phyloP scores from a whole-genome alignment of 2,329 filamentous ascomycete genomes.

The Orbilia ellipsospora region DNA sequence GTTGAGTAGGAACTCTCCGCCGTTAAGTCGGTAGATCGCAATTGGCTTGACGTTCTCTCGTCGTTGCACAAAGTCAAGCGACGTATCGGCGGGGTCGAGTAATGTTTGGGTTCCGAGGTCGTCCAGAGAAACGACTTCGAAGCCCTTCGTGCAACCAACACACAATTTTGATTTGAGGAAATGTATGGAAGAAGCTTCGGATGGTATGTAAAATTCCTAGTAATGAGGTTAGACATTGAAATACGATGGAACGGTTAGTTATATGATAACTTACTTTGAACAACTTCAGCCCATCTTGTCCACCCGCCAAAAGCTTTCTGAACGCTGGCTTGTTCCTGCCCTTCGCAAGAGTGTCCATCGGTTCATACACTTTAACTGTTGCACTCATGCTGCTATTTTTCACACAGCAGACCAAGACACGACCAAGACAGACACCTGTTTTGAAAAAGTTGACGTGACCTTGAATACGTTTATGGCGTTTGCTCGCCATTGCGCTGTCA shows the following conservation, averaged over 20 bases:
- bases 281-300: constrained; percentile 93
- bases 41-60: constrained; percentile 95
- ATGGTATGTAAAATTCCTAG: constrained; percentile 95
- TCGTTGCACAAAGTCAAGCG: constrained; percentile 92
- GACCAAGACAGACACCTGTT: constrained; percentile 90
- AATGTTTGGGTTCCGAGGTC: constrained; percentile 98
- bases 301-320: constrained; percentile 91
- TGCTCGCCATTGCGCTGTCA: constrained; percentile 75
- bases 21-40: constrained; percentile 95
- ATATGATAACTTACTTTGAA: constrained; percentile 73
- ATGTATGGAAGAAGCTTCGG: constrained; percentile 97
- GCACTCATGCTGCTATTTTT: constrained; percentile 93
- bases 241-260: constrained; percentile 5
- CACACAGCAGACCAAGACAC: constrained; percentile 94
- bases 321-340: constrained; percentile 96
- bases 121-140: constrained; percentile 95
- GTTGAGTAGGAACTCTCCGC: constrained; percentile 90
- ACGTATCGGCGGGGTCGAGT: constrained; percentile 96
- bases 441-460: constrained; percentile 99
- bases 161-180: constrained; percentile 97
- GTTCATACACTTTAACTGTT: constrained; percentile 99
- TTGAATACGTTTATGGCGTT: constrained; percentile 93
- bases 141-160: constrained; percentile 92
- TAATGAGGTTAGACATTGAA: constrained; percentile 54
- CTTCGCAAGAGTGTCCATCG: constrained; percentile 91